These are phyloP conservation scores for Crithidia fasciculata DNA, from an alignment of 208 protist species.

Conservation along the genomic window DNA sequence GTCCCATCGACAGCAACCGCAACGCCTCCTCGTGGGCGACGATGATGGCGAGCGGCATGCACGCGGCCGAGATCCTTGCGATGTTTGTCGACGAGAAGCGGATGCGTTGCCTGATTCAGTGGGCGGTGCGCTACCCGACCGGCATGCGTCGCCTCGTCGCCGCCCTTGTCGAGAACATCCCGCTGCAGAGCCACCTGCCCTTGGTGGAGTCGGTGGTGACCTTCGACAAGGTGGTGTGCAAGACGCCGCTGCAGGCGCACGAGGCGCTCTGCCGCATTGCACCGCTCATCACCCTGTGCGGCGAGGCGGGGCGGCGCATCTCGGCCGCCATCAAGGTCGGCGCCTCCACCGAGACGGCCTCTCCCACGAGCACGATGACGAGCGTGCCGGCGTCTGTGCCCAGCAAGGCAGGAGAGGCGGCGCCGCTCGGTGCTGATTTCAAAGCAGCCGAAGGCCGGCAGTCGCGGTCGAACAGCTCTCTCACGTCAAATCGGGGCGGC, in stretches of 20 bases:
- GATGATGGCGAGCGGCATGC: constrained; percentile 53
- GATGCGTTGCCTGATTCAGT: constrained; percentile 50
- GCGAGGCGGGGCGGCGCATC: constrained; percentile 30
- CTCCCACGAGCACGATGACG: neutral
- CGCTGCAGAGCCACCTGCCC: constrained; percentile 55
- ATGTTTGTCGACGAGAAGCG: constrained; percentile 47
- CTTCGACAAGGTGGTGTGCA: constrained; percentile 52
- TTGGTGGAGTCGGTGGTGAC: constrained; percentile 81
- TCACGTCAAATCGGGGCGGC: constrained; percentile 11
- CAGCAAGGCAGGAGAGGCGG: neutral
- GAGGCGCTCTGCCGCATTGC: constrained; percentile 52
- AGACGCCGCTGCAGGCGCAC: constrained; percentile 59
- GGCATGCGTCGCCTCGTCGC: constrained; percentile 55
- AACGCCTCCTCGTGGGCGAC: constrained; percentile 42
- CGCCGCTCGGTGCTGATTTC: neutral
- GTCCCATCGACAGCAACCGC: constrained; percentile 26
- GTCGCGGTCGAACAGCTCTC: constrained; percentile 3
- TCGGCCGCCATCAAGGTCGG: constrained; percentile 20
- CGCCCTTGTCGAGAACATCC: constrained; percentile 54
- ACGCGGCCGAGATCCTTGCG: constrained; percentile 49
- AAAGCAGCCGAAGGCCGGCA: neutral
- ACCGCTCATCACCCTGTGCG: constrained; percentile 63
- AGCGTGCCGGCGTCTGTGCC: constrained; percentile 1
- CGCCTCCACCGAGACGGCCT: neutral
- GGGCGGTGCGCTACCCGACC: constrained; percentile 33